phyloP scores from a whole-genome alignment of 1,284 basidiomycete species.

The Cutaneotrichosporon mucoides region DNA sequence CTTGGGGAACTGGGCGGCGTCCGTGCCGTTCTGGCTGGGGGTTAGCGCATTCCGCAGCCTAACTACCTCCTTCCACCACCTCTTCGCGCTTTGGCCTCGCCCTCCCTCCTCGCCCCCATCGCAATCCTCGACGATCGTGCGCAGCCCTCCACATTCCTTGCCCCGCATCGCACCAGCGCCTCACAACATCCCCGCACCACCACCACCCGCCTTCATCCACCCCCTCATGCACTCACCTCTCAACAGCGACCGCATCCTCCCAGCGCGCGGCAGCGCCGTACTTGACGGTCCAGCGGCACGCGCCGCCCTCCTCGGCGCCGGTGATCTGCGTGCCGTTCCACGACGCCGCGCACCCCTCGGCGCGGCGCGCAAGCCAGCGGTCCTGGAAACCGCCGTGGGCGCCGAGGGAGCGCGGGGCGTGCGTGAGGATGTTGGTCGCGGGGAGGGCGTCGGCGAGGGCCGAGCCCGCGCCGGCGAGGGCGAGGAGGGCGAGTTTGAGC shows the following conservation, averaged over 20 bases:
- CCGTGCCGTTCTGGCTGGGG: slow-evolving; percentile 23
- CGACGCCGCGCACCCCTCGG: not conserved
- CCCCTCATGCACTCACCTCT: slow-evolving; percentile 16
- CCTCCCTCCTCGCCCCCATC: too few species aligned
- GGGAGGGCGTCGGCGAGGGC: not conserved
- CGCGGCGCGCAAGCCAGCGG: slow-evolving; percentile 2
- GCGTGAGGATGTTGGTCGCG: not conserved
- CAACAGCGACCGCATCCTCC: slow-evolving; percentile 17
- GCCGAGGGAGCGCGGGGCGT: not conserved
- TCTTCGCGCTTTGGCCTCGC: slow-evolving; percentile 15
- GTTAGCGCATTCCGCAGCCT: not conserved
- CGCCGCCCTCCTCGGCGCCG: slow-evolving; percentile 6
- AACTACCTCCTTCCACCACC: not conserved
- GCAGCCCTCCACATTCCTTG: too few species aligned
- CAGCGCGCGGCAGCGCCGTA: slow-evolving; percentile 37
- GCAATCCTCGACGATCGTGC: too few species aligned
- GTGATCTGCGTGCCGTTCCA: slow-evolving; percentile 17
- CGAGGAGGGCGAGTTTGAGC: not conserved
- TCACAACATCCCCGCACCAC: not conserved
- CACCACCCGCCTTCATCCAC: not conserved
- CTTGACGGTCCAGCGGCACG: slow-evolving; percentile 36
- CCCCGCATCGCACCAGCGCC: too few species aligned
- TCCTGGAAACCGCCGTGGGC: not conserved
- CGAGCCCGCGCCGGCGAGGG: not conserved
- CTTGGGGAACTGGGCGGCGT: slow-evolving; percentile 59